Evolutionary conservation across 345 rosid genomes (phyloP).

Genomic region (Ceriops tagal): DNA sequence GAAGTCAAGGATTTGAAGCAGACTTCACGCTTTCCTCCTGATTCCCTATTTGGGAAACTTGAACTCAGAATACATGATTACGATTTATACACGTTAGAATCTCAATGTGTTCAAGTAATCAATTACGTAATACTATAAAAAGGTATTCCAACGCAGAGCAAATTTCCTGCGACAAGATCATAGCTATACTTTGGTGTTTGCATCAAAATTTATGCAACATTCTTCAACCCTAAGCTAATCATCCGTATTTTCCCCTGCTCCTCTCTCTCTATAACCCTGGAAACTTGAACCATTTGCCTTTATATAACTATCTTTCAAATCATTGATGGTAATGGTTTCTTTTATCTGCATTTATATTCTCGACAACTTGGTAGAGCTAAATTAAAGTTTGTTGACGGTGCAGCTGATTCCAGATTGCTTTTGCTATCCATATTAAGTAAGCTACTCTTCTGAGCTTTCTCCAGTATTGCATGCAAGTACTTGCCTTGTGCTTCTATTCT

Average conservation of each 20-base stretch:
- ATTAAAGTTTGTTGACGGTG: slow-evolving; percentile 42
- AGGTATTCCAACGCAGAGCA: slow-evolving; percentile 42
- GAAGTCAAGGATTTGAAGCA: too few relatives aligned
- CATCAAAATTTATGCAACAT: slow-evolving; percentile 42
- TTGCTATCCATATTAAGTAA: slow-evolving; percentile 23
- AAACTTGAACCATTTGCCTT: slow-evolving; percentile 20
- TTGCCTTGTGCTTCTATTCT: slow-evolving; percentile 89
- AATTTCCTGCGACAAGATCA: slow-evolving; percentile 40
- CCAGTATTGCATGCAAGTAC: slow-evolving; percentile 66
- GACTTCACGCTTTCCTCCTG: too few relatives aligned
- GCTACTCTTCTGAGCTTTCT: slow-evolving; percentile 67
- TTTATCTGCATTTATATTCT: slow-evolving; percentile 31
- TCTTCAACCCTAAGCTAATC: slow-evolving; percentile 34
- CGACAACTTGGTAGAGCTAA: slow-evolving; percentile 42
- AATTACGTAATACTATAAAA: slow-evolving; percentile 10
- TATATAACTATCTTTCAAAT: slow-evolving; percentile 11
- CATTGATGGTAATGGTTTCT: slow-evolving; percentile 1
- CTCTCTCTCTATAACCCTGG: slow-evolving; percentile 11
- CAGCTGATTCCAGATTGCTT: slow-evolving; percentile 26
- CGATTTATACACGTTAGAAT: not conserved
- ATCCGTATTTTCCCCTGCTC: slow-evolving; percentile 23
- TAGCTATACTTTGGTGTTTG: slow-evolving; percentile 46
- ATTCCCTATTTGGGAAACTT: too few relatives aligned
- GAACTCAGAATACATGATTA: too few relatives aligned
- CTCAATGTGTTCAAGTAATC: not conserved